Conservation (phyloP, 495 filamentous ascomycete genomes). For the Bathelium albidoporum region DNA sequence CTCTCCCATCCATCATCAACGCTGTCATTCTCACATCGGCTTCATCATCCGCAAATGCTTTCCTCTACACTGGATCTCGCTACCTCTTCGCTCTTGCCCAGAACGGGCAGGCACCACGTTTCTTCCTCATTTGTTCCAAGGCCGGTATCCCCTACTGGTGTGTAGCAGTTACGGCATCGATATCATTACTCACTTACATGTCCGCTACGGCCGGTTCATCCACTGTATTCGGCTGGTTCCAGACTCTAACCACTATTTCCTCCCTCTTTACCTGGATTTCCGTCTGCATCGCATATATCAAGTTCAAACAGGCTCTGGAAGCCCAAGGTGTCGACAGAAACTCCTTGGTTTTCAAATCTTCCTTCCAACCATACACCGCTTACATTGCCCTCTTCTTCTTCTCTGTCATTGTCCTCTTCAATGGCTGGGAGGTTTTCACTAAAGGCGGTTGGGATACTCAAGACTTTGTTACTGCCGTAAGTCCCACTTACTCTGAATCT, state of each 20-base stretch:
- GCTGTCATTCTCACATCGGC: constrained; percentile 59
- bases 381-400: constrained; percentile 51
- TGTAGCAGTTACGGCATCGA: constrained; percentile 41
- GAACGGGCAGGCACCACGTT: constrained; percentile 51
- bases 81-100: constrained; percentile 60
- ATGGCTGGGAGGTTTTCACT: constrained; percentile 46
- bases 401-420: constrained; percentile 41
- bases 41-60: constrained; percentile 64
- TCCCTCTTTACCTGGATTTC: constrained; percentile 48
- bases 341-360: constrained; percentile 47
- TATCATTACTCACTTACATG: constrained; percentile 55
- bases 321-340: constrained; percentile 45
- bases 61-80: constrained; percentile 73
- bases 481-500: background rate
- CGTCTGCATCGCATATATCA: constrained; percentile 40
- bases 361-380: constrained; percentile 51
- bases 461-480: constrained; percentile 41
- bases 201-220: constrained; percentile 40
- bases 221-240: constrained; percentile 32
- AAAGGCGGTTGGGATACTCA: constrained; percentile 35
- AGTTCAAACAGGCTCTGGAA: constrained; percentile 46
- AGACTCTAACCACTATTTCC: constrained; percentile 33
- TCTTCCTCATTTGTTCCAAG: constrained; percentile 45
- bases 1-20: constrained; percentile 65
- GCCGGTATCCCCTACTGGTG: constrained; percentile 53